Evolutionary conservation across 2,329 filamentous ascomycete genomes (phyloP).

Genomic region (Thelonectria rubi): DNA sequence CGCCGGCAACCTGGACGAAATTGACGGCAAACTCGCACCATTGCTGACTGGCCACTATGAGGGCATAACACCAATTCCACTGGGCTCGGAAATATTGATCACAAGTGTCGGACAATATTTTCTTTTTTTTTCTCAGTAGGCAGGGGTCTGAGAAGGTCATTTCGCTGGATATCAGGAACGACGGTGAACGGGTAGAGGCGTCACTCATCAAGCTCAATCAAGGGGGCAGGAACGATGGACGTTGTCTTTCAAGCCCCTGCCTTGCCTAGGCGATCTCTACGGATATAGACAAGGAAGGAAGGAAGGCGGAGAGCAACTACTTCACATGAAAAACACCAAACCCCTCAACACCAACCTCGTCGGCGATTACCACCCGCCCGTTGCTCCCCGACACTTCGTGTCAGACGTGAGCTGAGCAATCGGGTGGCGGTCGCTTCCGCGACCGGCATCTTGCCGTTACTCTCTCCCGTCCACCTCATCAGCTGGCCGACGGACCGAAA

Average conservation of each 20-base stretch:
- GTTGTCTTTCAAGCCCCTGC: constrained; percentile 1
- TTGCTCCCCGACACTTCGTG: not conserved
- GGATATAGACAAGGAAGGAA: constrained; percentile 1
- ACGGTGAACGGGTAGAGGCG: no score
- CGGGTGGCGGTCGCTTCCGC: constrained; percentile 3
- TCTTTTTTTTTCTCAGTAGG: not conserved
- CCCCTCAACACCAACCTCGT: not conserved
- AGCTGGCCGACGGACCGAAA: not conserved
- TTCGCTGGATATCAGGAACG: not conserved
- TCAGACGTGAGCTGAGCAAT: not conserved
- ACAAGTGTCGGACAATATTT: not conserved
- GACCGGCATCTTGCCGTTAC: not conserved
- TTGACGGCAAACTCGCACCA: not conserved
- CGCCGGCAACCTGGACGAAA: not conserved
- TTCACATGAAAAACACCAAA: not conserved
- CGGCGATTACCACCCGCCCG: not conserved
- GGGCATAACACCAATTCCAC: no score
- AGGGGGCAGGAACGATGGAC: not conserved
- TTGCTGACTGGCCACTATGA: no score
- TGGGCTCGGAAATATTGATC: no score
- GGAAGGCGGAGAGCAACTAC: not conserved
- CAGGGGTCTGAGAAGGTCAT: not conserved
- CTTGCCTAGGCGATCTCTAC: not conserved
- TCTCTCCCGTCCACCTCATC: not conserved
- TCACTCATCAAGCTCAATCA: not conserved